A percentile compares a stretch with the other conserved stretches of the same genome.
These are phyloP conservation scores for Candida tetrigidarum DNA, from an alignment of 1,139 yeast species.

Conservation along the genomic window DNA sequence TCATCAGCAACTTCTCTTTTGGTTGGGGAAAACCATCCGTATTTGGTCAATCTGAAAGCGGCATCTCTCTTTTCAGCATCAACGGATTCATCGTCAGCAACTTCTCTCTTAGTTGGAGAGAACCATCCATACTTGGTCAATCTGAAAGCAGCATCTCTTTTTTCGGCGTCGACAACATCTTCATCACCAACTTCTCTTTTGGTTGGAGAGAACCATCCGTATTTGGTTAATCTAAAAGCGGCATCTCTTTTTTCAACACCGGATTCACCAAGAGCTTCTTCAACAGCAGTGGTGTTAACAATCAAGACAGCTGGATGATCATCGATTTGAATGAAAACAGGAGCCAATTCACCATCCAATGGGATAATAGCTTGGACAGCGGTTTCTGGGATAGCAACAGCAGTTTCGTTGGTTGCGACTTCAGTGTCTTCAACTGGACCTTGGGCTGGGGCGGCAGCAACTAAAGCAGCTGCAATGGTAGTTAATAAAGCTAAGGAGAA, in stretches of 20 bases:
- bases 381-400: conserved; percentile 12
- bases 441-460: conserved; percentile 15
- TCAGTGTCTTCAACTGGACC: conserved; percentile 7
- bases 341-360: conserved; percentile 12
- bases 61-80: conserved; percentile 4
- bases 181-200: conserved; percentile 7
- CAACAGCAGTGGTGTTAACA: conserved; percentile 11
- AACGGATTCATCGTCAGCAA: conserved; percentile 5
- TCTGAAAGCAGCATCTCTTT: conserved; percentile 14
- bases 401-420: conserved; percentile 7
- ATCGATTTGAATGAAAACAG: conserved; percentile 9
- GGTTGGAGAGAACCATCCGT: conserved; percentile 12
- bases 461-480: conserved; percentile 14
- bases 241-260: conserved; percentile 6
- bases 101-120: conserved; percentile 17
- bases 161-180: too few relatives aligned
- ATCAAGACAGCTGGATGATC: conserved; percentile 11
- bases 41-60: conserved; percentile 11
- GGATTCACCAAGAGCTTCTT: neutral
- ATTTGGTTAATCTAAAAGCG: conserved; percentile 9
- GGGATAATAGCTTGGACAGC: conserved; percentile 13
- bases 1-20: conserved; percentile 13
- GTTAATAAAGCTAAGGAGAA: conserved; percentile 16
- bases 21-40: conserved; percentile 13
- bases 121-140: conserved; percentile 16